A percentile compares a stretch with the other conserved stretches of the same genome.
phyloP scores from a whole-genome alignment of 164 flowering plant genomes.

The Vitis vinifera region DNA sequence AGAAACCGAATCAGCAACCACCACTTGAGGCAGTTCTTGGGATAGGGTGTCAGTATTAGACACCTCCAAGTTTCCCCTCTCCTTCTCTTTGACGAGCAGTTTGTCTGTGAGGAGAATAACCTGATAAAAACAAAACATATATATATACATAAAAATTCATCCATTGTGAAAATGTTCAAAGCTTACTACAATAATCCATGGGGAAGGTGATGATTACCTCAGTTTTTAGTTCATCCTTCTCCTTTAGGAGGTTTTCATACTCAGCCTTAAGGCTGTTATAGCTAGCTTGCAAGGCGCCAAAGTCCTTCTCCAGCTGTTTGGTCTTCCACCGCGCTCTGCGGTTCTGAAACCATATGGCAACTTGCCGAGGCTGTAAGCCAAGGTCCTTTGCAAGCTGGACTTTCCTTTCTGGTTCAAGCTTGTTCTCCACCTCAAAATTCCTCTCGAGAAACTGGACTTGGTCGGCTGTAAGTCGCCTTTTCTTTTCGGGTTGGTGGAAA shows the following conservation, averaged over 20 bases:
- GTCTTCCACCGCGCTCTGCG: conserved; percentile 58
- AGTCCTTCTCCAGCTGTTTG: conserved; percentile 52
- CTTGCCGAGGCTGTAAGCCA: conserved; percentile 79
- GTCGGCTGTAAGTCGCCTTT: conserved; percentile 60
- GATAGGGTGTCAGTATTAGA: conserved; percentile 19
- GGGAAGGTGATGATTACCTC: conserved; percentile 37
- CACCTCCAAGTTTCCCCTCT: conserved; percentile 24
- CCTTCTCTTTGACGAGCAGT: conserved; percentile 38
- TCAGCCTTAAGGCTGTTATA: conserved; percentile 56
- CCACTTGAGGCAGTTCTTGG: conserved; percentile 21
- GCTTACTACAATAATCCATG: background rate
- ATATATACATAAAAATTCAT: too few species aligned
- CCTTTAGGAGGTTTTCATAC: conserved; percentile 55
- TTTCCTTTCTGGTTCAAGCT: conserved; percentile 88
- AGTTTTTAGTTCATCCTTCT: conserved; percentile 59
- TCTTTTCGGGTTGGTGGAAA: conserved; percentile 70
- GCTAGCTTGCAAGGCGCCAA: conserved; percentile 31
- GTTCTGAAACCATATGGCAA: conserved; percentile 65
- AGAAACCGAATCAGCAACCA: conserved; percentile 22
- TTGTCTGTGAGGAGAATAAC: conserved; percentile 48
- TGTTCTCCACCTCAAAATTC: conserved; percentile 76
- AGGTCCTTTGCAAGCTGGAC: conserved; percentile 69
- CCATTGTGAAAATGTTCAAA: background rate
- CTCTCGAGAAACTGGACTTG: conserved; percentile 74
- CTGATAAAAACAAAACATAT: conserved; percentile 26